Conservation (phyloP, 73 alveolate genomes). For the Stentor roeselii region DNA sequence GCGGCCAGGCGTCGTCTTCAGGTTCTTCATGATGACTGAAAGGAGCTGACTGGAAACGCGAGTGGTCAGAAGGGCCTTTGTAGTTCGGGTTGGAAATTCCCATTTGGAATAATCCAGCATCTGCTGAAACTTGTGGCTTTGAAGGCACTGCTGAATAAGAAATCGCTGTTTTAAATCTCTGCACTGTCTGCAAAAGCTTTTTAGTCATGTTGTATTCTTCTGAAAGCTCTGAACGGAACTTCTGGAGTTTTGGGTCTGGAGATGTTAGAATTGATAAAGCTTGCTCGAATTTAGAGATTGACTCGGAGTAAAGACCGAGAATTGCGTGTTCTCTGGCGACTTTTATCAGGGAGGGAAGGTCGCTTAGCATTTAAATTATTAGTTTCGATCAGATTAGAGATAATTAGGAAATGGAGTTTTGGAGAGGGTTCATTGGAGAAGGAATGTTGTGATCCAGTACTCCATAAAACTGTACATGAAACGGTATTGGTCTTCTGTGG, state of each 20-base stretch:
- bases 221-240: neutral
- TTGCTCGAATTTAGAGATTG: conserved; percentile 3
- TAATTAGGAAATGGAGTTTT: too few species aligned
- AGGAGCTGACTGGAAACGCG: neutral
- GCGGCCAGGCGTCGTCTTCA: conserved; percentile 33
- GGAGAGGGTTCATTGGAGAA: too few species aligned
- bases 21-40: neutral
- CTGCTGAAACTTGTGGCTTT: neutral
- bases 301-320: conserved; percentile 14
- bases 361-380: conserved; percentile 16
- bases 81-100: neutral
- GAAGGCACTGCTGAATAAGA: neutral
- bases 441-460: conserved; percentile 27
- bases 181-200: neutral
- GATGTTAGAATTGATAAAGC: neutral
- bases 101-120: conserved; percentile 8
- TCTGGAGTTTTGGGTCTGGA: neutral
- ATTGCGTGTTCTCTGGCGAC: conserved; percentile 20
- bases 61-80: neutral
- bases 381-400: too few species aligned
- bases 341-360: conserved; percentile 9
- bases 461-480: conserved; percentile 76
- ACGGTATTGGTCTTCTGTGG: conserved; percentile 69
- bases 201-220: conserved; percentile 6
- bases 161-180: neutral